These are phyloP conservation scores for Zea mays DNA, from an alignment of 176 grass and related monocot genomes.

Conservation along the genomic window Zm-B73-REFERENCE-NAM-5.0 NC_050103.1:174820001-174820500, in stretches of 20 bases:
- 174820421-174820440: neutral
- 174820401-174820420: conserved; percentile 23
- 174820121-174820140: conserved; percentile 16
- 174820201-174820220: neutral
- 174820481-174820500: conserved; percentile 64
- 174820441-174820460: conserved; percentile 28
- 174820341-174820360: too few relatives aligned
- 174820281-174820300: neutral
- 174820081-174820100: neutral
- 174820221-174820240: conserved; percentile 3
- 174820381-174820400: neutral
- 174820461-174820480: conserved; percentile 81
- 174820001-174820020: conserved; percentile 14
- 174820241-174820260: neutral
- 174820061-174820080: conserved; percentile 24
- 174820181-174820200: conserved; percentile 17
- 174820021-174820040: conserved; percentile 6
- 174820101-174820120: conserved; percentile 9
- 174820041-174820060: conserved; percentile 6
- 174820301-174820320: conserved; percentile 17
- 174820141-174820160: neutral
- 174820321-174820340: too few relatives aligned
- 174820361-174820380: neutral
- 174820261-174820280: neutral
- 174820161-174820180: neutral